Base-by-base conservation (phyloP, 768 basidiomycete genomes). In the Amyloporia xantha region DNA sequence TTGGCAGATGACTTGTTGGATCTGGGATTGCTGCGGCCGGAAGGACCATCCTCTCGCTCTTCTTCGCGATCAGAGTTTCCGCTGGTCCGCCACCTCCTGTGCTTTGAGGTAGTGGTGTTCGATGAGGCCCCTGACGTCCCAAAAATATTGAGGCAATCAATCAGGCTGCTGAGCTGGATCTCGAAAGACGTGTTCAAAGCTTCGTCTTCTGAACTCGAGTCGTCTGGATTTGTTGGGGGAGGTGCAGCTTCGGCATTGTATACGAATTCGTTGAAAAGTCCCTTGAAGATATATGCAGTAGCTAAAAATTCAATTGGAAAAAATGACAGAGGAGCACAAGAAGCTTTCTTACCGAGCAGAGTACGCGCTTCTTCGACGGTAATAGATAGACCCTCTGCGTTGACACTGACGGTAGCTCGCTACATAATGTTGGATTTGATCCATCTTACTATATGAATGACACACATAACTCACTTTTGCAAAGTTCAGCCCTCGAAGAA, bases 81-180 rank as follows among this genome's bases (percentile, higher is more conserved):
- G 11, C 76, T 78, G 0, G 68, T 75, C 40, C 68, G 71, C 75
- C 77, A 79, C 48, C 68, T 72, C 59, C 71, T 79, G 54, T 67
- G 71, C 53, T 72, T 74, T 59, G 41, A 46, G 58, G n/a, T 62
- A 51, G 55, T 20, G 46, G 40, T 17, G 37, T 44, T 56, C 53
- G 46, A 58, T 26, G 66, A 60, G 33, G 71, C 65, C 4, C 66
- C 65, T 1, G 86, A 89, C 10, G 91, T 88, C 24, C 95, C 94
- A 59, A 94, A 97, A 48, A 97, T 84, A 59, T 95, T 94, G 26
- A 99, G 72, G 59, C 90, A 93, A 54, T 96, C 92, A 52, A 96
- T 77, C 44, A 97, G 68, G 2, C 83, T 84, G 62, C 81, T 78
- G 33, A 99, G 77, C 2, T 86, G 86, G 48, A 99, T 76, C 64